Evolutionary conservation across 129 eudicot genomes (phyloP), one percentile per base, ranked within the genome.

Genomic region (Silybum marianum): DNA sequence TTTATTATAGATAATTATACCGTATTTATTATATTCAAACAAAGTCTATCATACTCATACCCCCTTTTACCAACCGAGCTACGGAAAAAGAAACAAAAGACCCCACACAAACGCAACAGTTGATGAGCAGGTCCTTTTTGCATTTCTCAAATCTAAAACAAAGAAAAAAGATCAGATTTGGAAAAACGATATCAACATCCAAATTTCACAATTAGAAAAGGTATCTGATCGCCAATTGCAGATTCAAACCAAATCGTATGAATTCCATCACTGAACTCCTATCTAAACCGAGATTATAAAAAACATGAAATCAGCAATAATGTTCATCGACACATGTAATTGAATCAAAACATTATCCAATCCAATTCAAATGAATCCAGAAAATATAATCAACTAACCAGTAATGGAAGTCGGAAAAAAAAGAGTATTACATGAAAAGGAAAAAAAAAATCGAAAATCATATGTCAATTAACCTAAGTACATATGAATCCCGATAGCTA

Each of bases 401-500:
- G 26, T 14, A 32, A 66, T 19, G 58, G 42, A 72, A 65, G 60
- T 38, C 36, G 12, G 25, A 72, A 66, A 44, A 60, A 74, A 74
- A 18, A 74, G 13, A 72, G 39, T 40, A 73, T 60, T 25, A 71
- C 81, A 81, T 19, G 38, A 77, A n/a, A n/a, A n/a, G n/a, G n/a
- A n/a, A n/a, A n/a, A n/a, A n/a, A n/a, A n/a, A 71, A 81, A 24
- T 10, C 9, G 60, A 24, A 9, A 23, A 14, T 9, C 22, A 25
- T 67, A 30, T 58, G 65, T 58, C 79, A 90, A 32, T 32, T 32
- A 32, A 68, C 97, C 98, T 73, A 89, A 83, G 79, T 91, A 93
- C 81, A 95, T 79, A 76, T 95, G 99, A 71, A 92, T 78, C 24
- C 95, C 97, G 32, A 95, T 22, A 19, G 97, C 99, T 66, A 95